These are phyloP conservation scores for Corchorus olitorius DNA, from an alignment of 345 rosid species.

Conservation along the genomic window DNA sequence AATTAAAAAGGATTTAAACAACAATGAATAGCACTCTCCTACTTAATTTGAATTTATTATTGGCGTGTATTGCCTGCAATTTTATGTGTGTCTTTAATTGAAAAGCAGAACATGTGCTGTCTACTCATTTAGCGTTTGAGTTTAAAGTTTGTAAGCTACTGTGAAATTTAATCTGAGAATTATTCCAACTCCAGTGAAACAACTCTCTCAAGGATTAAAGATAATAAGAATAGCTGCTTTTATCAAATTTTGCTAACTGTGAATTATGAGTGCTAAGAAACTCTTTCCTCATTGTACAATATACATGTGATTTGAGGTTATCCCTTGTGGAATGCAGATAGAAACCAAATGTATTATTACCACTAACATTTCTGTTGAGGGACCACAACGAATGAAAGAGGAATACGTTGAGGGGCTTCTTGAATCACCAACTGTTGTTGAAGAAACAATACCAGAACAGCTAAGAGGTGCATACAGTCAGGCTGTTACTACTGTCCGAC, in stretches of 20 bases:
- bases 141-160: not conserved
- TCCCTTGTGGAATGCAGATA: conserved; percentile 56
- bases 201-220: not conserved
- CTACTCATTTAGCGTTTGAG: conserved; percentile 10
- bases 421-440: conserved; percentile 76
- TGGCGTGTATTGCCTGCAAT: not conserved
- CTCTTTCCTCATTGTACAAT: not conserved
- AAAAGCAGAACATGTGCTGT: no score
- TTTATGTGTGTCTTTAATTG: no score
- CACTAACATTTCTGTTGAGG: conserved; percentile 76
- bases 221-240: not conserved
- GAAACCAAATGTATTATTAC: conserved; percentile 72
- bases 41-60: no score
- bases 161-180: not conserved
- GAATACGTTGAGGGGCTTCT: conserved; percentile 80
- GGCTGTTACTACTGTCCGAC: conserved; percentile 66
- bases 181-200: not conserved
- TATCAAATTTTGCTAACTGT: not conserved
- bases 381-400: conserved; percentile 91
- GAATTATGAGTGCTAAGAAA: not conserved
- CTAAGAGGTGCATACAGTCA: conserved; percentile 75
- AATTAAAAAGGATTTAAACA: not conserved
- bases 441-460: conserved; percentile 84
- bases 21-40: not conserved
- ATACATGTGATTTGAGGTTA: not conserved